These are phyloP conservation scores for Lentinula detonsa DNA, from an alignment of 768 basidiomycete species.

Conservation along the genomic window DNA sequence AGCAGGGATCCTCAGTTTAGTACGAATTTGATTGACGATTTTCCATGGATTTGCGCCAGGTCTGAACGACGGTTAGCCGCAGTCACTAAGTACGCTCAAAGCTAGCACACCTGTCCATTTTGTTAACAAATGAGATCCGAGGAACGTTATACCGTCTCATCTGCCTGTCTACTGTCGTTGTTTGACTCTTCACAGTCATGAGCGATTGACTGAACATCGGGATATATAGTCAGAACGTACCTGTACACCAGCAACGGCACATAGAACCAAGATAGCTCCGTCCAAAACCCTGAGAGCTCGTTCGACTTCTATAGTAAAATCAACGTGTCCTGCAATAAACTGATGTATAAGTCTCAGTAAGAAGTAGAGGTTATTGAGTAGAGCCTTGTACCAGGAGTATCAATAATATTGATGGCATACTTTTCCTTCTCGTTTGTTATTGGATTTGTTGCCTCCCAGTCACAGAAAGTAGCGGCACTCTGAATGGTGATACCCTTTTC, in stretches of 20 bases:
- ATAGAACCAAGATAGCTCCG: constrained; percentile 93
- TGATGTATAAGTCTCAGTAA: not conserved
- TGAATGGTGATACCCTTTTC: constrained; percentile 99
- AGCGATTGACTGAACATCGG: not conserved
- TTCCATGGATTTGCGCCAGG: constrained; percentile 98
- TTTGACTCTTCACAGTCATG: constrained; percentile 70
- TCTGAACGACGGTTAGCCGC: constrained; percentile 28
- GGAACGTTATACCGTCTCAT: constrained; percentile 98
- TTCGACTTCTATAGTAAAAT: constrained; percentile 99
- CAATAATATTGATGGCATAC: constrained; percentile 96
- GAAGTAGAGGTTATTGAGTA: not conserved
- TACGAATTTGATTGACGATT: constrained; percentile 85
- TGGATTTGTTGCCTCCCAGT: constrained; percentile 78
- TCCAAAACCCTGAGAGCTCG: constrained; percentile 93
- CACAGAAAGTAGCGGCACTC: constrained; percentile 96
- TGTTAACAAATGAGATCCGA: constrained; percentile 85
- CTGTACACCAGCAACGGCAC: constrained; percentile 96
- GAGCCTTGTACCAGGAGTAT: constrained; percentile 77
- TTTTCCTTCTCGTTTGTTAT: constrained; percentile 63
- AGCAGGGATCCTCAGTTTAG: constrained; percentile 87
- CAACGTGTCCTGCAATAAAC: constrained; percentile 81
- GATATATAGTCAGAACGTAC: constrained; percentile 24
- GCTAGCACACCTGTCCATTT: constrained; percentile 63
- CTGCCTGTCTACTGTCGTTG: constrained; percentile 97
- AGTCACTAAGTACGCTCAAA: not conserved